Percentiles rank a stretch among this genome's conserved stretches.
These are phyloP conservation scores for Amauroascus niger DNA, from an alignment of 2,329 filamentous ascomycete species.

Conservation along the genomic window DNA sequence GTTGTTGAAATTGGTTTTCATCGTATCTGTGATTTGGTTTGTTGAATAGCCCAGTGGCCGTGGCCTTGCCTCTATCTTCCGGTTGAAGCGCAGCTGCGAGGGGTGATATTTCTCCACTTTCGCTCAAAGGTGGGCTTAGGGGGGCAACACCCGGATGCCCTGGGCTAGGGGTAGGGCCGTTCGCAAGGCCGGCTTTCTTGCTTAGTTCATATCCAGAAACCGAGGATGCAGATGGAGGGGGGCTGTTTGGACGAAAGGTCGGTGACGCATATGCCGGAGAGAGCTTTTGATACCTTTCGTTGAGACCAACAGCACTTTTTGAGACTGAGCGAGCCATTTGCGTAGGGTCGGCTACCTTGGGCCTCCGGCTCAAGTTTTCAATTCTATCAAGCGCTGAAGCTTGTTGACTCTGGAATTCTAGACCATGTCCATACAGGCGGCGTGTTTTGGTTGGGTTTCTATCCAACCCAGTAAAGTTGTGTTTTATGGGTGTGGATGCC, in stretches of 20 bases:
- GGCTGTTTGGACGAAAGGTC: constrained; percentile 31
- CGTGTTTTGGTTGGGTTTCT: constrained; percentile 60
- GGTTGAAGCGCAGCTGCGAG: constrained; percentile 58
- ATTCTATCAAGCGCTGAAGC: constrained; percentile 65
- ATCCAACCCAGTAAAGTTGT: constrained; percentile 42
- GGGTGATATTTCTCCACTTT: constrained; percentile 55
- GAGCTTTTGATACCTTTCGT: constrained; percentile 37
- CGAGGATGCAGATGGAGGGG: constrained; percentile 34
- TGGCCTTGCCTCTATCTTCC: constrained; percentile 71
- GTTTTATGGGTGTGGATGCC: constrained; percentile 21
- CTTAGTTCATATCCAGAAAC: constrained; percentile 33
- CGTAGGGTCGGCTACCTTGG: constrained; percentile 44
- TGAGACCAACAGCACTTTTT: constrained; percentile 59
- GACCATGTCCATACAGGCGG: constrained; percentile 71
- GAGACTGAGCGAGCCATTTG: constrained; percentile 39
- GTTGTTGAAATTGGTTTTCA: constrained; percentile 72
- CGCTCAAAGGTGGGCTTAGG: constrained; percentile 61
- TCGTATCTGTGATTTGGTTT: constrained; percentile 70
- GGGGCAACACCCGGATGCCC: constrained; percentile 42
- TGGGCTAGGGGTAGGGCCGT: constrained; percentile 25
- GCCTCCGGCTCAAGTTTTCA: constrained; percentile 61
- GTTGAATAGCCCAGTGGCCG: constrained; percentile 60
- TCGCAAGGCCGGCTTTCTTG: constrained; percentile 27
- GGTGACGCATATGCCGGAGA: constrained; percentile 24
- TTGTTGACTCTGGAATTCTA: constrained; percentile 74